Evolutionary conservation across 1,284 basidiomycete genomes (phyloP), one percentile per base, ranked within the genome.

Genomic region (Naganishia cerealis): DNA sequence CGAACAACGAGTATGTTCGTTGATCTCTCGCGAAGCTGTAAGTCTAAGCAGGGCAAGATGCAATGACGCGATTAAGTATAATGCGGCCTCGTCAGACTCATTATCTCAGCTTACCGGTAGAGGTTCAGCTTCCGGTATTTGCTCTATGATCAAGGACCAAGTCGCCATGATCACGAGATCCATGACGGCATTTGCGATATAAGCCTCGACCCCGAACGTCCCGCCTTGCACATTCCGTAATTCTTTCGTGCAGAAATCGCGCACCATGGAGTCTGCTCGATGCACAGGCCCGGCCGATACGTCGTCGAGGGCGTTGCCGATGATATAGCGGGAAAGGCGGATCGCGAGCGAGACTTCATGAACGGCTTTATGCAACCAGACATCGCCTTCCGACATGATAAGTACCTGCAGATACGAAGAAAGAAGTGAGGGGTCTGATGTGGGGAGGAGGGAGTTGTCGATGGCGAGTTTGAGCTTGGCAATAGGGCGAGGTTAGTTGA

Each of bases 351-450:
- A 73, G 21, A 80, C 69, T 50, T 80, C 79, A 72, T 78, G 74
- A 4, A 76, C 71, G 4, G 76, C 69, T 66, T 77, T 77, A 63
- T 76, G 72, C 8, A 80, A 67, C 72, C 76, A 81, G 5, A 72
- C 33, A 69, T 80, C 79, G 56, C 80, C 79, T 72, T 81, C 80
- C 6, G 79, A 80, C 80, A 81, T 81, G 73, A 81, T 80, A 18
- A 81, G 75, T 24, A 81, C 79, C 72, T 81, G 80, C 39, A 81
- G 75, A 69, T 81, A 81, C 1, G 76, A 78, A 0, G 78, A 76
- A 24, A 81, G 75, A n/a, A 81, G 74, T 29, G 70, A 63, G 0
- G 77, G 73, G 26, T 75, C 72, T 56, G 65, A 72, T 1, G 74
- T 68, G 3, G 79, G 77, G 2, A 79, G 72, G 18, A 81, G 75